Base-by-base conservation (phyloP, 805 yeast genomes). In the Wickerhamiella azyma region DNA sequence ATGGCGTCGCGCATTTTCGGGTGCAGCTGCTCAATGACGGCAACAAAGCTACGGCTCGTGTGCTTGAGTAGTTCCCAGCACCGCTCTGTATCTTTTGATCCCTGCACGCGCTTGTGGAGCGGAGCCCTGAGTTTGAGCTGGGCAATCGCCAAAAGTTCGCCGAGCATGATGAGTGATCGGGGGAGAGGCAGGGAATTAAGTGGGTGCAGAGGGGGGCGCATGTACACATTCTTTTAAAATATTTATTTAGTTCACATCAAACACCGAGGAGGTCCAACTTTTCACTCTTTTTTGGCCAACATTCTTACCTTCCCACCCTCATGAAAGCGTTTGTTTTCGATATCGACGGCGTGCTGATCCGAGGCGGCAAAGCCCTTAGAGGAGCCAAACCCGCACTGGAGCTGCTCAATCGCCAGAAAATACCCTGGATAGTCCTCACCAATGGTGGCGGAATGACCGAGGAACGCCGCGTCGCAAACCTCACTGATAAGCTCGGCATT, bases 371-470 rank as follows among this genome's bases (percentile, higher is more conserved):
- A 44, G 81, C 89, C 5, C 79, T 85, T 39, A 88, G 92, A 0
- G 79, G 81, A 56, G 94, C 94, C 1, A 72, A 69, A n/a, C 72
- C 76, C 52, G 94, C 94, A 6, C 64, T 85, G 53, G 70, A 71
- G 50, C 59, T 81, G 67, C 70, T 85, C 52, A 85, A 85, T 65
- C 71, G 75, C 57, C 79, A 82, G 66, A 76, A 80, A 56, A 79
- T 85, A 56, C 94, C 94, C 7, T 83, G 81, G 59, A 79, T 82
- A 48, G 79, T 81, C 58, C 86, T 85, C 52, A 85, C 96, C 50
- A 85, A 85, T 61, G 96, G 96, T 55, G 94, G 95, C 54, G 96
- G 96, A 44, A 76, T 81, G 58, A 81, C 85, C 13, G 96, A 85
- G 61, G 60, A 67, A 47, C 78, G 73, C 9, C 70, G 96, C 54